Evolutionary conservation across 495 filamentous ascomycete genomes (phyloP), one percentile per base, ranked within the genome.

Genomic region (Tuber umbilicatum): DNA sequence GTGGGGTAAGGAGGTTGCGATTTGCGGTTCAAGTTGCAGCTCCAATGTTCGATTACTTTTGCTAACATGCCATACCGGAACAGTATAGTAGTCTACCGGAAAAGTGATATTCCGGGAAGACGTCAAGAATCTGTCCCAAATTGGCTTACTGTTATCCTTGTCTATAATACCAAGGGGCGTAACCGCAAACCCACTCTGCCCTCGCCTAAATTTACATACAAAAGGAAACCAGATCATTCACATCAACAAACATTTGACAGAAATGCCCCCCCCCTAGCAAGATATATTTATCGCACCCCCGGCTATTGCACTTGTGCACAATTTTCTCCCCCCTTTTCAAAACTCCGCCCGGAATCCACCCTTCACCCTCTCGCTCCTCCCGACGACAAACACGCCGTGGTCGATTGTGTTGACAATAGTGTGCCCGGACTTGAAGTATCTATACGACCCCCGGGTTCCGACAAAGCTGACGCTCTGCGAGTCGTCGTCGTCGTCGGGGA

Each of bases 381-480:
- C 82, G 4, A 85, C 40, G 21, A 84, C 81, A 42, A 82, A 84
- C 12, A 71, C 83, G 69, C 84, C 84, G 14, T 83, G 47, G 74
- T 85, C 84, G 70, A 84, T 84, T 1, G 79, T 84, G 73, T 85
- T 85, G 37, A 85, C 74, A 27, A 85, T 76, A 23, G 85, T 81
- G 64, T 78, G 82, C 45, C 84, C 84, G 41, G 79, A 82, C 78
- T 82, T 79, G 70, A 85, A 85, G 69, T 78, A 80, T 37, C 81
- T 76, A 73, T 83, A 85, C 73, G 78, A 80, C 39, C 81, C 80
- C 84, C 84, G 85, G 5, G 81, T 84, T 12, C 84, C 84, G 41
- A 82, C 78, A 73, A 85, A 85, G n/a, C 83, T 81, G 21, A 84
- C 84, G 16, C 74, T 76, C 3, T 75, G 74, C 73, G 76, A 55